Base-by-base conservation (phyloP, 345 rosid species). In the Barbarea vulgaris region DNA sequence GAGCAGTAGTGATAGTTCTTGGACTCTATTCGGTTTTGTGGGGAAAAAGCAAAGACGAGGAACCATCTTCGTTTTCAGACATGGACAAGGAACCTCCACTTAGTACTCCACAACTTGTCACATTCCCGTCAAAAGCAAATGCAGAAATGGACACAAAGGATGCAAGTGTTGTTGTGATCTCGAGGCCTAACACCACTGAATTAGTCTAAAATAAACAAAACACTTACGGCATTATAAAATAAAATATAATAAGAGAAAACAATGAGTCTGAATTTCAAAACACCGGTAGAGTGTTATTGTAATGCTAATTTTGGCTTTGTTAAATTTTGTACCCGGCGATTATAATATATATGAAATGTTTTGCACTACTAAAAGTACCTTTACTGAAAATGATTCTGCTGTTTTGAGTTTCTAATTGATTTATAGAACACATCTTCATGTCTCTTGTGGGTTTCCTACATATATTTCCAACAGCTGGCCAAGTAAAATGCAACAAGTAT, bases 11-110 rank as follows among this genome's bases (percentile, higher is more conserved):
- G 48, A 89, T 93, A 70, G 86, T 89, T 3, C 50, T 77, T 17
- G 98, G 98, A 9, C 80, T 93, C 11, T 90, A 93, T 27, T 59
- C 87, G 10, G 89, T 91, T 36, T 76, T 93, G 27, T 93, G 97
- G 98, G 96, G 96, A 5, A 88, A 89, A 61, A 83, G 87, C 77
- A 86, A 85, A 72, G 97, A 93, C 78, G 74, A n/a, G n/a, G n/a
- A 78, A 64, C 42, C 62, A 18, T 14, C 55, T 4, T 42, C 80
- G 27, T 67, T 60, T 67, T 15, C 74, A 10, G 81, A 68, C 74
- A 61, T 53, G 31, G 78, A 73, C 53, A 78, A 15, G 19, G 69
- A 77, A 17, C 64, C 72, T 13, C 77, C 81, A 71, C 77, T 72
- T 72, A 71, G 19, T 65, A 58, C 14, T 39, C 71, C 65, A 46